Conservation (phyloP, 805 yeast genomes). For the Lachancea kluyveri region DNA sequence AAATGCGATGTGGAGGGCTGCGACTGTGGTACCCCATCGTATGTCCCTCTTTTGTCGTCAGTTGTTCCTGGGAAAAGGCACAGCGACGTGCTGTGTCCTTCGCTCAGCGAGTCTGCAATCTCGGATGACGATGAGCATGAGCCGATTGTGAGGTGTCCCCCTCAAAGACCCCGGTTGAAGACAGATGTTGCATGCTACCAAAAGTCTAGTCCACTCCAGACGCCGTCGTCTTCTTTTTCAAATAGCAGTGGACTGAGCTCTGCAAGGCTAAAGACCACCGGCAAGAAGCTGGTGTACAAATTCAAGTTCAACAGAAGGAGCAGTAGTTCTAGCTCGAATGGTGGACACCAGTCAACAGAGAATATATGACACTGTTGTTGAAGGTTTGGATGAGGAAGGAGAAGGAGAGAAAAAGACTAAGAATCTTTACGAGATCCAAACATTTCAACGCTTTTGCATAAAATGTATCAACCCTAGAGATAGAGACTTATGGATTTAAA, state of each 20-base stretch:
- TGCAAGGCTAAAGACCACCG: constrained; percentile 8
- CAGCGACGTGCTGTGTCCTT: constrained; percentile 1
- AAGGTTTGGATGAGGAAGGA: too few species aligned
- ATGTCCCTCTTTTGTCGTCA: too few species aligned
- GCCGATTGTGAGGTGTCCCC: background rate
- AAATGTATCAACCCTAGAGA: too few species aligned
- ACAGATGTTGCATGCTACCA: background rate
- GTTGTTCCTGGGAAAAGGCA: too few species aligned
- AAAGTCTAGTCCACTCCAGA: constrained; percentile 1
- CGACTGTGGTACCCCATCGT: too few species aligned
- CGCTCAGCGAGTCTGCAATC: constrained; percentile 1
- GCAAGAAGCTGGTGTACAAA: constrained; percentile 10
- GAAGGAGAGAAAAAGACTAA: too few species aligned
- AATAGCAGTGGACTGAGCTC: constrained; percentile 7
- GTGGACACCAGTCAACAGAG: too few species aligned
- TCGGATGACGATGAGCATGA: constrained; percentile 4
- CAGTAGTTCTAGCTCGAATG: constrained; percentile 10
- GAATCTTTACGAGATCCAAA: too few species aligned
- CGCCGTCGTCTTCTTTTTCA: constrained; percentile 6
- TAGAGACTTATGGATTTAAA: too few species aligned
- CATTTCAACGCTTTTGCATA: too few species aligned
- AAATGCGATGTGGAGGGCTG: too few species aligned
- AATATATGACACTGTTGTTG: too few species aligned
- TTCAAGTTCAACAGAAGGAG: constrained; percentile 11
- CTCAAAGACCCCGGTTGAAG: background rate